These are phyloP conservation scores for Fusarium drepaniforme DNA, from an alignment of 2,329 filamentous ascomycete species.

Conservation along the genomic window DNA sequence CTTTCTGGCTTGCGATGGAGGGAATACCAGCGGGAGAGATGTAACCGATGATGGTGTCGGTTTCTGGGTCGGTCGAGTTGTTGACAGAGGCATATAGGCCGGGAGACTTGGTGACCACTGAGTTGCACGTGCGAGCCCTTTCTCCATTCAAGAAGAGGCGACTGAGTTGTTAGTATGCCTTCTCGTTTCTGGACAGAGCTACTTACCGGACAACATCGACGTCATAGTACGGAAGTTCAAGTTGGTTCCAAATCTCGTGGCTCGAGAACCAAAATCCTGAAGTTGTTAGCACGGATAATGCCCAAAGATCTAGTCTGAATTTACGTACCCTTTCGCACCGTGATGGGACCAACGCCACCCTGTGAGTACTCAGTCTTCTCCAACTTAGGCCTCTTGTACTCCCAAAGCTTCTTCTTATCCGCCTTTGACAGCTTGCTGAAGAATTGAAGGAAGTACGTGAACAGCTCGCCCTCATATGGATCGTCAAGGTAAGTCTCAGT, in stretches of 20 bases:
- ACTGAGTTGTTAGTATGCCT: slow-evolving; percentile 19
- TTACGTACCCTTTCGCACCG: slow-evolving; percentile 51
- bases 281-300: too few species aligned
- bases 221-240: slow-evolving; percentile 58
- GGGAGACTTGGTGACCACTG: slow-evolving; percentile 50
- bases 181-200: rapidly evolving
- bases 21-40: slow-evolving; percentile 57
- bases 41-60: slow-evolving; percentile 52
- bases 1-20: slow-evolving; percentile 53
- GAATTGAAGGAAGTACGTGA: slow-evolving; percentile 56
- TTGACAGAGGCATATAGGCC: slow-evolving; percentile 58
- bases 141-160: slow-evolving; percentile 55
- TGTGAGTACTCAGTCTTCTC: slow-evolving; percentile 52
- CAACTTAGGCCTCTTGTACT: slow-evolving; percentile 52
- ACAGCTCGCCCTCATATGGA: slow-evolving; percentile 58
- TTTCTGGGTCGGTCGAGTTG: slow-evolving; percentile 54
- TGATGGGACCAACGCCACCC: slow-evolving; percentile 54
- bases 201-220: slow-evolving; percentile 53
- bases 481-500: slow-evolving; percentile 51
- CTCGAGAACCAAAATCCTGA: slow-evolving; percentile 56
- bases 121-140: slow-evolving; percentile 57
- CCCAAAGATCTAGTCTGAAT: too few species aligned
- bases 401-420: slow-evolving; percentile 53
- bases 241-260: slow-evolving; percentile 57
- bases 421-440: slow-evolving; percentile 48